A percentile compares a stretch with the other conserved stretches of the same genome.
phyloP scores from a whole-genome alignment of 2,329 filamentous ascomycete species.

The Calonectria honghensis region DNA sequence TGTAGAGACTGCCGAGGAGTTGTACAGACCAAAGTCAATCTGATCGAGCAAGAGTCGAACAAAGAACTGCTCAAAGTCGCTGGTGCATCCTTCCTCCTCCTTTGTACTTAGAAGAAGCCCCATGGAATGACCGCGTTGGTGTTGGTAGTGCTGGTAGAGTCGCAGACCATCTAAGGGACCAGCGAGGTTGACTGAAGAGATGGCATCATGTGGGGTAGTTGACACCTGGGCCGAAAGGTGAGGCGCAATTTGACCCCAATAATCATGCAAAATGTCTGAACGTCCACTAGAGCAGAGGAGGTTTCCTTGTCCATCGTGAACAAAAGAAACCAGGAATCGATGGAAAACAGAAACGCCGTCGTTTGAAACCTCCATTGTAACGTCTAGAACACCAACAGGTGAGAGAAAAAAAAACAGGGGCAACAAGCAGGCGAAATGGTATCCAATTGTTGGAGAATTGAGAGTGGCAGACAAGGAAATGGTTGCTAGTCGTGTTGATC shows the following conservation, averaged over 20 bases:
- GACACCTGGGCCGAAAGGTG: background rate
- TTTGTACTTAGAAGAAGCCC: background rate
- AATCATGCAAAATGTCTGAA: slow-evolving; percentile 1
- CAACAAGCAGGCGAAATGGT: background rate
- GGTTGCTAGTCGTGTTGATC: background rate
- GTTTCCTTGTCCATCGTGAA: background rate
- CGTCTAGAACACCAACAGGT: background rate
- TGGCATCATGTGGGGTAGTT: background rate
- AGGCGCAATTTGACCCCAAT: background rate
- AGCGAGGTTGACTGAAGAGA: background rate
- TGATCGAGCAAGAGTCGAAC: slow-evolving; percentile 2
- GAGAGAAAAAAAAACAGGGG: too few relatives aligned
- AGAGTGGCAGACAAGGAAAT: background rate
- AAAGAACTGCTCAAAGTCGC: slow-evolving; percentile 14
- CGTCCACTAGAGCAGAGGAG: slow-evolving; percentile 6
- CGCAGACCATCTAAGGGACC: background rate
- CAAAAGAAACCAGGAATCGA: slow-evolving; percentile 6
- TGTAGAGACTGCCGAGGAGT: background rate
- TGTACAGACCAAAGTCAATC: slow-evolving; percentile 6
- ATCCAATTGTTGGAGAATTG: background rate
- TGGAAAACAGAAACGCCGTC: slow-evolving; percentile 10
- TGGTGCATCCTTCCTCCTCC: background rate
- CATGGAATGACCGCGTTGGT: background rate
- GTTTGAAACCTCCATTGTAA: slow-evolving; percentile 12
- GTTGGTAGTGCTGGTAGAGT: background rate